Evolutionary conservation across 169 alveolate genomes (phyloP).

Genomic region (Plasmodium relictum): DNA sequence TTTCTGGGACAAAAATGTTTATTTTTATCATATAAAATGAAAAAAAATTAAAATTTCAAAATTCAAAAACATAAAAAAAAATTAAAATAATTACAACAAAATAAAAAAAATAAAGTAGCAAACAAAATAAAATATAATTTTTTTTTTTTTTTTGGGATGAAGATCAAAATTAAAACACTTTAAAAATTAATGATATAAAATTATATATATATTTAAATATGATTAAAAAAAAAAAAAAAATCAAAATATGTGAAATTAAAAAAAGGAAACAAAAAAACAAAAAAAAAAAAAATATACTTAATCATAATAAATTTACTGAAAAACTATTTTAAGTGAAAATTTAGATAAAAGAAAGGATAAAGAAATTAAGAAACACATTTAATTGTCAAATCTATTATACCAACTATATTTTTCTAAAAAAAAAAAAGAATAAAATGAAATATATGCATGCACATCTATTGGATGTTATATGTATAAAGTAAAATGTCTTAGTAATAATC

Average conservation of each 20-base stretch:
- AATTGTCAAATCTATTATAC: slow-evolving; percentile 70
- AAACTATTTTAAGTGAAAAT: slow-evolving; percentile 10
- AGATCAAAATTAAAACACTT: no score
- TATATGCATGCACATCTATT: not conserved
- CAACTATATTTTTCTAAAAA: slow-evolving; percentile 47
- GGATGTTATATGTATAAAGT: no score
- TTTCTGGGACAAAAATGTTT: no score
- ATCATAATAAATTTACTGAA: slow-evolving; percentile 11
- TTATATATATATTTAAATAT: not conserved
- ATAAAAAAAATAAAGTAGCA: no score
- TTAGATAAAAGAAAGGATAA: not conserved
- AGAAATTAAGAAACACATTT: slow-evolving; percentile 29
- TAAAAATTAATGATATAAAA: not conserved
- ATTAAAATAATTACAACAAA: no score
- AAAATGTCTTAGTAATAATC: no score
- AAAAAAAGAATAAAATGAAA: slow-evolving; percentile 10
- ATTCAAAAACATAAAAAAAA: no score
- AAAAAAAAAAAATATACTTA: not conserved
- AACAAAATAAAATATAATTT: no score
- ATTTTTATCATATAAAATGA: no score
- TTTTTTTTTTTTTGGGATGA: no score
- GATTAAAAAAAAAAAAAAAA: not conserved
- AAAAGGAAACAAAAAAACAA: not conserved
- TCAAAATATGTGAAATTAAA: not conserved
- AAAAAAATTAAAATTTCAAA: no score